Conservation (phyloP, 1,284 basidiomycete genomes). For the Afroboletus lepidellus region DNA sequence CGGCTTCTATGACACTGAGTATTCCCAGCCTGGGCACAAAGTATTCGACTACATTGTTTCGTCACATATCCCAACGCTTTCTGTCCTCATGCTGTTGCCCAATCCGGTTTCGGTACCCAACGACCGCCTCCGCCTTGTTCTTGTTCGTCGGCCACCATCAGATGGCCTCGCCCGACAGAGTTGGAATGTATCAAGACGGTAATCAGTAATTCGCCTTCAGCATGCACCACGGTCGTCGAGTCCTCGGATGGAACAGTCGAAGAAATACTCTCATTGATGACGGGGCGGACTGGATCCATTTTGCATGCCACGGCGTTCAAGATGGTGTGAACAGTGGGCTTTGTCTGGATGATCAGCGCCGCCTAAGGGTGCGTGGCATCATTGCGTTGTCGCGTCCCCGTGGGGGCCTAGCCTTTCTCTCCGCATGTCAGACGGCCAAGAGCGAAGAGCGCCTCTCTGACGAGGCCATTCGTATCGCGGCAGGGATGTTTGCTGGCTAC, state of each 20-base stretch:
- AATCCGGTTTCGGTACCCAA: background rate
- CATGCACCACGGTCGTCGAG: slow-evolving; percentile 1
- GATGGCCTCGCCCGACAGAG: slow-evolving; percentile 9
- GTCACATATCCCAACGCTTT: background rate
- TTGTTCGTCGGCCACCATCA: slow-evolving; percentile 6
- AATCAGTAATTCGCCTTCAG: background rate
- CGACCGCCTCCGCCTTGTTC: slow-evolving; percentile 1
- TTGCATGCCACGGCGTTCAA: slow-evolving; percentile 11
- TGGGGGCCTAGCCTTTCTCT: slow-evolving; percentile 14
- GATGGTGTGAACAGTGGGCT: background rate
- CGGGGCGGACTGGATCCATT: slow-evolving; percentile 10
- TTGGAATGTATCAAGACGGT: slow-evolving; percentile 1
- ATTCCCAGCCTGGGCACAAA: background rate
- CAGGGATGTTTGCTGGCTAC: too few species aligned
- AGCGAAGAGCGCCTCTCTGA: too few species aligned
- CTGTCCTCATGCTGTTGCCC: background rate
- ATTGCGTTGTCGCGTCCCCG: slow-evolving; percentile 7
- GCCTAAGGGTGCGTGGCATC: slow-evolving; percentile 5
- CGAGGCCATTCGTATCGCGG: background rate
- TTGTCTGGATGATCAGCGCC: background rate
- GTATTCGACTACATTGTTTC: slow-evolving; percentile 1
- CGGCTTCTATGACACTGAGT: background rate
- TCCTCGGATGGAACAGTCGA: slow-evolving; percentile 9
- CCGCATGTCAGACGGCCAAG: slow-evolving; percentile 10
- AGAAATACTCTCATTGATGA: slow-evolving; percentile 8